Conservation (phyloP, 2,329 filamentous ascomycete genomes). For the Pyrenochaeta sp. region DNA sequence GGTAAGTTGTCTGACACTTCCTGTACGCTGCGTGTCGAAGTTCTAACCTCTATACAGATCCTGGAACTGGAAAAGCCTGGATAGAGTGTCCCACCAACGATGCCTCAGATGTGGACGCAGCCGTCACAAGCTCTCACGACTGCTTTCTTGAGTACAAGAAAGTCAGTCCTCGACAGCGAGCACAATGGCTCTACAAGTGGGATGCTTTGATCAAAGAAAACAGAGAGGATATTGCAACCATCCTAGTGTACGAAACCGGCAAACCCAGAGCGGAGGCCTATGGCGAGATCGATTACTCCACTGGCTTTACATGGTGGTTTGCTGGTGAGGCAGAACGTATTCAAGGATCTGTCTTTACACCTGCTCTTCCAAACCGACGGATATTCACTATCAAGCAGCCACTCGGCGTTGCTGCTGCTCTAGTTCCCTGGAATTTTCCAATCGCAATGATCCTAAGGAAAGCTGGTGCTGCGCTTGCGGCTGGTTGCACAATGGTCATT, state of each 20-base stretch:
- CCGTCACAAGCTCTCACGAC: constrained; percentile 66
- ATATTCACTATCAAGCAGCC: constrained; percentile 79
- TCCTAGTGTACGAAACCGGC: constrained; percentile 67
- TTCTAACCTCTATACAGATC: constrained; percentile 51
- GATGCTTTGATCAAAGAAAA: constrained; percentile 69
- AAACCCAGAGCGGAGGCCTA: constrained; percentile 61
- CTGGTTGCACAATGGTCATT: constrained; percentile 75
- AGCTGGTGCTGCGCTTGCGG: constrained; percentile 71
- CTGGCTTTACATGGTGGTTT: constrained; percentile 65
- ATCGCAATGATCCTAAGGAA: constrained; percentile 74
- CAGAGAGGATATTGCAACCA: constrained; percentile 67
- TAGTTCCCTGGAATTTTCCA: constrained; percentile 78
- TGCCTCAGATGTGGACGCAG: constrained; percentile 66
- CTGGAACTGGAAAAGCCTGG: constrained; percentile 59
- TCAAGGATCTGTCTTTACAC: constrained; percentile 67
- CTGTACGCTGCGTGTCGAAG: not conserved
- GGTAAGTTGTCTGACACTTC: constrained; percentile 45
- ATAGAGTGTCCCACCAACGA: constrained; percentile 57
- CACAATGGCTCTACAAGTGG: constrained; percentile 70
- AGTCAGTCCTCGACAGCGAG: constrained; percentile 66
- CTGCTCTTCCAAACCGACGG: constrained; percentile 68
- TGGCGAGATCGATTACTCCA: constrained; percentile 62
- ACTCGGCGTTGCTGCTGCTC: constrained; percentile 70
- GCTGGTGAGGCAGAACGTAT: constrained; percentile 68
- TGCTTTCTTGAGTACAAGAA: constrained; percentile 68